phyloP scores from a whole-genome alignment of 23 red algal genomes.

The Rhodosorus marinus region DNA sequence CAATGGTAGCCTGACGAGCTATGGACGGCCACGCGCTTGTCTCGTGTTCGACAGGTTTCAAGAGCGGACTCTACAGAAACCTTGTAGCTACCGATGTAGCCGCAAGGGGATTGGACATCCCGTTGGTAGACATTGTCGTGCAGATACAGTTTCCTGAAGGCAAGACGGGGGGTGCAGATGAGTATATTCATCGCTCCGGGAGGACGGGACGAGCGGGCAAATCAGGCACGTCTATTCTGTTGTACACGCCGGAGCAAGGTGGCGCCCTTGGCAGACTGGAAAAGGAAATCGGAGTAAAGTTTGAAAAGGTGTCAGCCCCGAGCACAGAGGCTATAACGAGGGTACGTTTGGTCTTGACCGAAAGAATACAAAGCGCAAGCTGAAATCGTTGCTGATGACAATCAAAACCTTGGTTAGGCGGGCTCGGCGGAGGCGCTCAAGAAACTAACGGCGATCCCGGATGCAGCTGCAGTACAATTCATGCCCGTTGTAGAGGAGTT shows the following conservation, averaged over 20 bases:
- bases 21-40: too few relatives aligned
- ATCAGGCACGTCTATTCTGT: constrained; percentile 29
- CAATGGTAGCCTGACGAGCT: too few relatives aligned
- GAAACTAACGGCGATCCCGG: not conserved
- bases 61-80: constrained; percentile 7
- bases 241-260: constrained; percentile 81
- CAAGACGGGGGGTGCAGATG: constrained; percentile 64
- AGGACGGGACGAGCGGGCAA: constrained; percentile 57
- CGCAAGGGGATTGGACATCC: constrained; percentile 87
- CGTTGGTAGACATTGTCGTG: constrained; percentile 68
- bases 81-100: constrained; percentile 92
- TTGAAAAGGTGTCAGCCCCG: constrained; percentile 1
- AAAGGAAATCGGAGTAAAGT: not conserved
- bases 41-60: too few relatives aligned
- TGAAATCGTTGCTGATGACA: not conserved
- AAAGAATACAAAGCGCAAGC: not conserved
- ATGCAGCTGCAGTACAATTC: too few relatives aligned
- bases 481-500: too few relatives aligned
- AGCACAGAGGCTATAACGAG: not conserved
- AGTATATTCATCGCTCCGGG: constrained; percentile 74
- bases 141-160: constrained; percentile 57
- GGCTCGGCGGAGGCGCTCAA: not conserved
- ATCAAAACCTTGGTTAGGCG: not conserved
- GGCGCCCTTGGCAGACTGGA: constrained; percentile 1
- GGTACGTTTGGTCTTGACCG: too few relatives aligned